These are phyloP conservation scores for Aspergillus sp. DNA, from an alignment of 2,329 filamentous ascomycete species.

Conservation along the genomic window DNA sequence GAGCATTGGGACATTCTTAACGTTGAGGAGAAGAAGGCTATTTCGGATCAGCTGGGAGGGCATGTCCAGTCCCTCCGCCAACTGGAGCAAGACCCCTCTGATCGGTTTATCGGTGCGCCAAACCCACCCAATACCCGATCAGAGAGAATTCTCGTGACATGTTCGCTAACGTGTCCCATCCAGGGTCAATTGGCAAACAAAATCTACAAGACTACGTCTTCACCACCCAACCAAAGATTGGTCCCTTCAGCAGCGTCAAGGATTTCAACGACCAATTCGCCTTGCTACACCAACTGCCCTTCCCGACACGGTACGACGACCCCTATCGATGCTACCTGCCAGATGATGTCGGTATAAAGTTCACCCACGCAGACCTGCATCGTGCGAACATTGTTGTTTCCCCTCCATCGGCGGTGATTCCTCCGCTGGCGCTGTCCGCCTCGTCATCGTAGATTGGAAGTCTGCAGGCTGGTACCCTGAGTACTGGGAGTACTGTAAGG, in stretches of 20 bases:
- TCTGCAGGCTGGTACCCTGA: slow-evolving; percentile 41
- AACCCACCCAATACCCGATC: neutral
- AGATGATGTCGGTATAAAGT: slow-evolving; percentile 33
- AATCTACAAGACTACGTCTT: slow-evolving; percentile 29
- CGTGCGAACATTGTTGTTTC: slow-evolving; percentile 38
- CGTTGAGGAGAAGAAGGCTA: slow-evolving; percentile 12
- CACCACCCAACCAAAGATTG: slow-evolving; percentile 17
- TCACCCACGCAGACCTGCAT: slow-evolving; percentile 42
- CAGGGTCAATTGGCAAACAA: slow-evolving; percentile 27
- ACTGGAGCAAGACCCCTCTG: slow-evolving; percentile 25
- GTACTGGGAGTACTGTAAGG: slow-evolving; percentile 42
- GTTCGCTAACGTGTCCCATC: neutral
- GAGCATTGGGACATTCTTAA: slow-evolving; percentile 30
- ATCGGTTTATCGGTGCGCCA: slow-evolving; percentile 29
- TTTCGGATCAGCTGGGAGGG: slow-evolving; percentile 25
- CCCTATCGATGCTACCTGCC: slow-evolving; percentile 30
- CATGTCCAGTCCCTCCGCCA: slow-evolving; percentile 25
- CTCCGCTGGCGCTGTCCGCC: slow-evolving; percentile 21
- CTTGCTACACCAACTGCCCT: slow-evolving; percentile 24
- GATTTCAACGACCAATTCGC: slow-evolving; percentile 37
- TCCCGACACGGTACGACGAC: slow-evolving; percentile 20
- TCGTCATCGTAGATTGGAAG: slow-evolving; percentile 37
- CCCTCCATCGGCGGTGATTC: too few relatives aligned
- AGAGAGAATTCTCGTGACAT: too few relatives aligned
- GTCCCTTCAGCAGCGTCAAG: slow-evolving; percentile 29